Base-by-base conservation (phyloP, 2,329 filamentous ascomycete genomes). In the Calonectria ilicicola region DNA sequence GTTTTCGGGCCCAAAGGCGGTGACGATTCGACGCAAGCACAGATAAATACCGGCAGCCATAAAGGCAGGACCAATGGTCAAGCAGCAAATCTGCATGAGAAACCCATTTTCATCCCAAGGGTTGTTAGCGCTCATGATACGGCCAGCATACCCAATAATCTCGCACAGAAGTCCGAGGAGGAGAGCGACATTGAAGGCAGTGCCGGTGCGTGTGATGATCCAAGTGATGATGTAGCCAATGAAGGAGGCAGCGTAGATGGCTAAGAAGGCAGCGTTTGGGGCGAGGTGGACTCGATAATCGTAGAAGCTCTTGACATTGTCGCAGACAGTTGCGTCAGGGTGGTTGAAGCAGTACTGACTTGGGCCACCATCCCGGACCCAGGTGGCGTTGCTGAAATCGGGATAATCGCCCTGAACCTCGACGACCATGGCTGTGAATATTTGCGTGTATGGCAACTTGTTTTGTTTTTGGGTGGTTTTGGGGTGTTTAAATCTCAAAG, bases 21-120 rank as follows among this genome's bases (percentile, higher is more conserved):
- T 81, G 14, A 89, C 87, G 73, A 89, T 88, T 46, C 85, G 82
- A 14, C 86, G 80, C 62, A 93, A 83, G 72, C 90, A 92, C 65
- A 94, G 83, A 78, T 94, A 94, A 47, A 93, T 87, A 1, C 87
- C 90, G 1, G 90, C 92, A 10, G 90, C 88, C 80, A 93, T 85
- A 79, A 93, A 93, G 1, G 91, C 91, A 0, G 92, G 92, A 0
- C 86, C 91, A 71, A 93, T 88, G 4, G 91, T 93, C 69, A 94
- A 85, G 75, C 88, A 90, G 78, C 89, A 87, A 44, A 92, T 88
- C 80, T 93, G 90, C 44, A 91, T 88, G 68, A 89, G 77, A 80
- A 90, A 90, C 23, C 84, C 82, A 47, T 82, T 80, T 73, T 86
- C 80, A n/a, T 77, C 75, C 84, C 86, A 92, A 4, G 86, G 87